phyloP scores from a whole-genome alignment of 2,329 filamentous ascomycete species.

The Cladosporium velox region DNA sequence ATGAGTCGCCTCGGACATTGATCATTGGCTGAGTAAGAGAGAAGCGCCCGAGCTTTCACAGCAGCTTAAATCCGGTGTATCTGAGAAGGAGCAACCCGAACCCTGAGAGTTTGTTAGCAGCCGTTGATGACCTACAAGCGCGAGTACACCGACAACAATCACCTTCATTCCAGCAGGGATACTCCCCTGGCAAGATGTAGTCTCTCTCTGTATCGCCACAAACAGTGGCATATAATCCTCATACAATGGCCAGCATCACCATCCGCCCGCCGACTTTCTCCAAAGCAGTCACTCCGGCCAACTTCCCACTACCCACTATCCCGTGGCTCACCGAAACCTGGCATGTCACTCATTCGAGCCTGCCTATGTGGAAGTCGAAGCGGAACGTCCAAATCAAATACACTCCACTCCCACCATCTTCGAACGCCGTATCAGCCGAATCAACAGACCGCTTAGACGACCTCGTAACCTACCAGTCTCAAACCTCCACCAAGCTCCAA shows the following conservation, averaged over 20 bases:
- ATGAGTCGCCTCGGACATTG: conserved; percentile 3
- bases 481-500: conserved; percentile 54
- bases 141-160: neutral
- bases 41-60: neutral
- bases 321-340: conserved; percentile 67
- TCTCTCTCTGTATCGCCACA: neutral
- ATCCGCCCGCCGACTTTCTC: conserved; percentile 38
- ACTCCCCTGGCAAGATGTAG: neutral
- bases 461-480: conserved; percentile 68
- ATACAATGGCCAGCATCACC: conserved; percentile 21
- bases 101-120: neutral
- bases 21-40: conserved; percentile 12
- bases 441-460: conserved; percentile 64
- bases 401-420: conserved; percentile 50
- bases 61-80: neutral
- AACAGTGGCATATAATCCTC: neutral
- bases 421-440: conserved; percentile 34
- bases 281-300: conserved; percentile 27
- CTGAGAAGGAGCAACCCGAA: neutral
- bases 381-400: conserved; percentile 83
- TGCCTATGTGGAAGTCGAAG: conserved; percentile 77
- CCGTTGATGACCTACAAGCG: conserved; percentile 8
- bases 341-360: conserved; percentile 73
- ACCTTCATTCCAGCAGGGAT: neutral
- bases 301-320: conserved; percentile 52